phyloP scores from a whole-genome alignment of 495 filamentous ascomycete species.

The Podospora conica region DNA sequence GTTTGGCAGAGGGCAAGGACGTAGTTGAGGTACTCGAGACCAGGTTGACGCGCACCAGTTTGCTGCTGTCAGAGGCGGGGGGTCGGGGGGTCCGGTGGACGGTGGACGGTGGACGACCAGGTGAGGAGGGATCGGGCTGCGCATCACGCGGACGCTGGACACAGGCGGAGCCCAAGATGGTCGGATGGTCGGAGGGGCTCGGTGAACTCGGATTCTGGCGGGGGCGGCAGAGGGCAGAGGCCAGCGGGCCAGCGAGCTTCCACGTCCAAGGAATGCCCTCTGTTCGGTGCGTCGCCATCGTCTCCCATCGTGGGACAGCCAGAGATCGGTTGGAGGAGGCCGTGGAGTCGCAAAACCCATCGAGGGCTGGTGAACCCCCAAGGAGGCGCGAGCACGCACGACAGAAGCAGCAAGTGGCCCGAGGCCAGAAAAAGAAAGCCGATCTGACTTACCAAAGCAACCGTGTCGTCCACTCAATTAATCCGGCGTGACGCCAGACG shows the following conservation, averaged over 20 bases:
- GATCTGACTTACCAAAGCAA: conserved; percentile 2
- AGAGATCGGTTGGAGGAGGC: conserved; percentile 4
- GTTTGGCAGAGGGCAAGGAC: background rate
- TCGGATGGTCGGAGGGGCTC: background rate
- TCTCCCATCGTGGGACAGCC: conserved; percentile 1
- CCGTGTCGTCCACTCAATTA: conserved; percentile 8
- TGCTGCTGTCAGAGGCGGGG: background rate
- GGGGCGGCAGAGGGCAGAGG: conserved; percentile 19
- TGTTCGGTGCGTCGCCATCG: conserved; percentile 2
- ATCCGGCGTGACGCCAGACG: conserved; percentile 2
- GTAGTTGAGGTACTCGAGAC: background rate
- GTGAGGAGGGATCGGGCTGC: conserved; percentile 21
- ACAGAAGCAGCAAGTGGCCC: conserved; percentile 2
- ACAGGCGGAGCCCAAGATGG: conserved; percentile 5
- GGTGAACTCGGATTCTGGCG: conserved; percentile 8
- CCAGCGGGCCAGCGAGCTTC: no score
- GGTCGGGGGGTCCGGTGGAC: conserved; percentile 1
- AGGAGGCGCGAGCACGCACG: conserved; percentile 1
- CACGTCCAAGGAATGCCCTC: background rate
- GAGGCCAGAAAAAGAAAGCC: conserved; percentile 3
- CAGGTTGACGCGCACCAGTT: background rate
- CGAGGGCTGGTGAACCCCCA: conserved; percentile 1
- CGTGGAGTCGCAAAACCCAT: conserved; percentile 3
- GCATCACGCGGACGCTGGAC: conserved; percentile 18
- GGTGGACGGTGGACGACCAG: conserved; percentile 4